These are phyloP conservation scores for Stentor roeselii DNA, from an alignment of 73 alveolate species.

Conservation along the genomic window DNA sequence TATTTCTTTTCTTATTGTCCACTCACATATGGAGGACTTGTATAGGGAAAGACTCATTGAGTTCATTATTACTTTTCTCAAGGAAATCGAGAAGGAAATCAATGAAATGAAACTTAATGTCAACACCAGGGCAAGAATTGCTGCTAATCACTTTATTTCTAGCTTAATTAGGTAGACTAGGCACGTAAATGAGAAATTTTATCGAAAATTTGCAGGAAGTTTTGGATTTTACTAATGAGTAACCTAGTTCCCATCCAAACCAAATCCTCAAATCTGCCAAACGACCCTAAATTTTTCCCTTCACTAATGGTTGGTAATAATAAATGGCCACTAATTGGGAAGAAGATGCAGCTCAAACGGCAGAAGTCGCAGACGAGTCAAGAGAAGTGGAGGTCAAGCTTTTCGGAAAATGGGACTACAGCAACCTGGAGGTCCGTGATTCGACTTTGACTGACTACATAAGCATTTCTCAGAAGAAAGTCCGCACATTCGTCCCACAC, in stretches of 20 bases:
- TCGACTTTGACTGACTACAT: slow-evolving; percentile 82
- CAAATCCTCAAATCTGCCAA: not conserved
- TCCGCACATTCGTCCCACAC: slow-evolving; percentile 92
- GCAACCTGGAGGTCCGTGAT: slow-evolving; percentile 72
- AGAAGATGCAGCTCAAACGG: slow-evolving; percentile 5
- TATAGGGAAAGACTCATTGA: slow-evolving; percentile 68
- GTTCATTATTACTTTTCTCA: slow-evolving; percentile 66
- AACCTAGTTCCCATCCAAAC: no score
- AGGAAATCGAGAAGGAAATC: slow-evolving; percentile 72
- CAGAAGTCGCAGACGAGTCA: not conserved
- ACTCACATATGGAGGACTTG: slow-evolving; percentile 55
- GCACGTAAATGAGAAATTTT: no score
- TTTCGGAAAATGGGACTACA: slow-evolving; percentile 94
- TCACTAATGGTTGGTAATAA: not conserved
- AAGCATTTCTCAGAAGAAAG: slow-evolving; percentile 64
- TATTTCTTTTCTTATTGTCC: slow-evolving; percentile 57
- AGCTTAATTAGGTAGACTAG: slow-evolving; percentile 36
- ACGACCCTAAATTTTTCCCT: not conserved
- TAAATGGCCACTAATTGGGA: slow-evolving; percentile 14
- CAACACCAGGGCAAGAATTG: slow-evolving; percentile 59
- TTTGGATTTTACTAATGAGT: no score
- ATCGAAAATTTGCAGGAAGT: no score
- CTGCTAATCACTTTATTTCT: slow-evolving; percentile 61
- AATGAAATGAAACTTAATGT: slow-evolving; percentile 73
- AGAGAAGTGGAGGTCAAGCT: slow-evolving; percentile 56